Evolutionary conservation across 148 eudicot genomes (phyloP).

Genomic region (Amaranthus hypochondriacus): DNA sequence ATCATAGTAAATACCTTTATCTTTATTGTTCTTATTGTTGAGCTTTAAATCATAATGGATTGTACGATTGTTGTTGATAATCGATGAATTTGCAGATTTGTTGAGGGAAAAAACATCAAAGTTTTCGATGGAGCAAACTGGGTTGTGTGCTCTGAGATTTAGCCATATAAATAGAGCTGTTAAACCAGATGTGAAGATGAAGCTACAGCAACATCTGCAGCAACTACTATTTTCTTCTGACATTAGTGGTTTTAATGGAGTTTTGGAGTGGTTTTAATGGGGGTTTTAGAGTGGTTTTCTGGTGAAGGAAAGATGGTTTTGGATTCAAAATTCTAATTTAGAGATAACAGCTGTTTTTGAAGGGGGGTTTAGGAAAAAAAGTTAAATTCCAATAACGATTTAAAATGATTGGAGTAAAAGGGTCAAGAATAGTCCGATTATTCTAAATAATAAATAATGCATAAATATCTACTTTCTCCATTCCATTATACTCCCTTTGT

Average conservation of each 20-base stretch:
- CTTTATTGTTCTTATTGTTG: too few relatives aligned
- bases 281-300: neutral
- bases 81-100: constrained; percentile 29
- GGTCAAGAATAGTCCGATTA: too few relatives aligned
- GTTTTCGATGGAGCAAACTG: constrained; percentile 55
- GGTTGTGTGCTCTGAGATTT: constrained; percentile 39
- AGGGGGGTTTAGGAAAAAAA: too few relatives aligned
- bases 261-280: neutral
- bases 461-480: too few relatives aligned
- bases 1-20: too few relatives aligned
- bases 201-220: constrained; percentile 40
- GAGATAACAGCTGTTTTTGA: neutral
- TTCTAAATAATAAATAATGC: too few relatives aligned
- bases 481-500: too few relatives aligned
- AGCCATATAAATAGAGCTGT: constrained; percentile 72
- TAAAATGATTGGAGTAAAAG: too few relatives aligned
- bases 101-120: constrained; percentile 60
- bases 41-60: constrained; percentile 25
- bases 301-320: neutral
- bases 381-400: too few relatives aligned
- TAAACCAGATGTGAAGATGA: constrained; percentile 48
- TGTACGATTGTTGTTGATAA: constrained; percentile 20
- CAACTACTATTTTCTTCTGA: constrained; percentile 24
- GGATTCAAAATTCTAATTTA: neutral
- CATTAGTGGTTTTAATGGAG: neutral